Evolutionary conservation across 441 rosid species (phyloP).

Genomic region (Croton setiger): DNA sequence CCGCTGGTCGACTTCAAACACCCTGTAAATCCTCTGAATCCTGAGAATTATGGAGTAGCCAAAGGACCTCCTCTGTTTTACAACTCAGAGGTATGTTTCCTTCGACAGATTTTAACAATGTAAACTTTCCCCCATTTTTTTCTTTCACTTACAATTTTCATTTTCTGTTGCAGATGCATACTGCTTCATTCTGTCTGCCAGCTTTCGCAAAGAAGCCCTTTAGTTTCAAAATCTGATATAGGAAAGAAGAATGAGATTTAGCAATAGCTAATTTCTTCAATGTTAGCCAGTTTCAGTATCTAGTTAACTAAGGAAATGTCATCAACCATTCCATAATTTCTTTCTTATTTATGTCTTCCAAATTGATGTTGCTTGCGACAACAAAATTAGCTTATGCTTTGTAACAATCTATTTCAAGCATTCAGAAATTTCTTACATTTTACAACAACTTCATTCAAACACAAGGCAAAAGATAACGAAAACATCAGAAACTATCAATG

Average conservation of each 20-base stretch:
- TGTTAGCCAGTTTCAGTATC: not conserved
- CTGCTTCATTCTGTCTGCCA: conserved; percentile 76
- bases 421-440: not conserved
- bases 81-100: conserved; percentile 56
- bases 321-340: not conserved
- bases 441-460: no score
- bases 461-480: not conserved
- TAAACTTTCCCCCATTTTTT: not conserved
- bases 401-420: not conserved
- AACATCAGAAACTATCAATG: not conserved
- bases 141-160: not conserved
- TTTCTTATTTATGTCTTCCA: not conserved
- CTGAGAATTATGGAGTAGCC: conserved; percentile 41
- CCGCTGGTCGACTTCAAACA: conserved; percentile 59
- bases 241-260: not conserved
- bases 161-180: conserved; percentile 58
- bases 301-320: not conserved
- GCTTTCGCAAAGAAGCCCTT: conserved; percentile 43
- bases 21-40: conserved; percentile 52
- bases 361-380: not conserved
- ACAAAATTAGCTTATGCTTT: not conserved
- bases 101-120: not conserved
- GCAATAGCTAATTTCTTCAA: not conserved
- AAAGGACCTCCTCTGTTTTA: conserved; percentile 56
- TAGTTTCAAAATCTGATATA: conserved; percentile 12